These are phyloP conservation scores for Salix suchowensis DNA, from an alignment of 345 rosid genomes.

Conservation along the genomic window DNA sequence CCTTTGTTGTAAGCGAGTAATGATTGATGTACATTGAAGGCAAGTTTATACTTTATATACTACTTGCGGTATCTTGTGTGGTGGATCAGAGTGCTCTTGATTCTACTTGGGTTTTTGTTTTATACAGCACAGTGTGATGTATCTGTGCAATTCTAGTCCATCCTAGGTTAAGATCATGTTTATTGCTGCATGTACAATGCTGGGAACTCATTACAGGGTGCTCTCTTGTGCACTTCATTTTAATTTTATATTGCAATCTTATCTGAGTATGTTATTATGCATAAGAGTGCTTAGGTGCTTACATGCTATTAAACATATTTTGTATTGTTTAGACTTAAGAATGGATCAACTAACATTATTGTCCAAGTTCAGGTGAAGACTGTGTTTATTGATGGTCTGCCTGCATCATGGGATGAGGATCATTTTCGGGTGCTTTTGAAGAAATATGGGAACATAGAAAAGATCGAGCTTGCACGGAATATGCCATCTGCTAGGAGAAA, in stretches of 20 bases:
- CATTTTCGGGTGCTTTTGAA: conserved; percentile 61
- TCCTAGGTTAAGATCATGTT: not conserved
- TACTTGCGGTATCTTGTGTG: not conserved
- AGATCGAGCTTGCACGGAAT: conserved; percentile 93
- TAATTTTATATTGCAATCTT: not conserved
- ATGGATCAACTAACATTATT: not conserved
- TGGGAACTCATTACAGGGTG: not conserved
- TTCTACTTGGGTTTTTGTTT: not conserved
- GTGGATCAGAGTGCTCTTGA: not conserved
- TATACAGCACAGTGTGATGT: not conserved
- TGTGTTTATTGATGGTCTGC: conserved; percentile 82
- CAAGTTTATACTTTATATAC: not conserved
- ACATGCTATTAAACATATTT: not conserved
- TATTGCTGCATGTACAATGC: too few relatives aligned
- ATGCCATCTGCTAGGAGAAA: conserved; percentile 97
- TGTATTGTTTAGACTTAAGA: not conserved
- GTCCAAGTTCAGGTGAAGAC: conserved; percentile 68
- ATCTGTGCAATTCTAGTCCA: not conserved
- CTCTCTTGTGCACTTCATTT: not conserved
- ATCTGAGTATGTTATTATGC: not conserved
- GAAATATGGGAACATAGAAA: conserved; percentile 74
- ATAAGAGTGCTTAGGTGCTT: not conserved
- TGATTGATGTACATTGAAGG: not conserved
- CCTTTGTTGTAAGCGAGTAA: not conserved
- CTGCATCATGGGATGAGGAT: conserved; percentile 94